Evolutionary conservation across 208 protist species (phyloP), one percentile per base, ranked within the genome.

Genomic region (Wallacemonas sp.): DNA sequence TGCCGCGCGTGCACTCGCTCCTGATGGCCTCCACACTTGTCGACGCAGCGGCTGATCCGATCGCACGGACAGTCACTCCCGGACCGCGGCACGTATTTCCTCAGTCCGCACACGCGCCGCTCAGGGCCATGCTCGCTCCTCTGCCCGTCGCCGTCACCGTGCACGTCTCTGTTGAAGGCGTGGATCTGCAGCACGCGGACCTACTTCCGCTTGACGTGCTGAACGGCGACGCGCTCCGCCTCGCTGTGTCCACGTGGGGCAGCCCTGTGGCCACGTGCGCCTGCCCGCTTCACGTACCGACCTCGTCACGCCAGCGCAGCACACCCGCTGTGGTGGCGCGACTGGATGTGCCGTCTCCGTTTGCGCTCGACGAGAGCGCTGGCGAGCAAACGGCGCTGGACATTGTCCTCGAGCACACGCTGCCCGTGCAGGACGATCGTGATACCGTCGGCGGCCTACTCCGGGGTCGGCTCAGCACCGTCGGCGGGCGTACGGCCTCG

Each of bases 61-160:
- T n/a, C n/a, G n/a, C n/a, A n/a, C n/a, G n/a, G n/a, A n/a, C n/a
- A n/a, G n/a, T n/a, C n/a, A n/a, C n/a, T n/a, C n/a, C n/a, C n/a
- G n/a, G n/a, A n/a, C n/a, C n/a, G n/a, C n/a, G n/a, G 36, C 10
- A 14, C 11, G 31, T 20, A 10, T 0, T 41, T 25, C 7, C 12
- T 2, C 52, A n/a, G 0, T 50, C 29, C 16, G 74, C 74, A 25
- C 74, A 79, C 59, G 23, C 5, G 2, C 31, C 25, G 10, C 63
- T 79, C 57, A 67, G 74, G 3, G 38, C 38, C 7, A 42, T 57
- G 50, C 48, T 79, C 26, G 62, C 67, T 5, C 57, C 68, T 11
- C 44, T 61, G 0, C 28, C 2, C 31, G 36, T 71, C 18, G 36
- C 33, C 8, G 33, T 32, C n/a, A 79, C 74, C 1, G 59, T 74